Evolutionary conservation across 805 yeast species (phyloP).

Genomic region (Peterozyma toletana): DNA sequence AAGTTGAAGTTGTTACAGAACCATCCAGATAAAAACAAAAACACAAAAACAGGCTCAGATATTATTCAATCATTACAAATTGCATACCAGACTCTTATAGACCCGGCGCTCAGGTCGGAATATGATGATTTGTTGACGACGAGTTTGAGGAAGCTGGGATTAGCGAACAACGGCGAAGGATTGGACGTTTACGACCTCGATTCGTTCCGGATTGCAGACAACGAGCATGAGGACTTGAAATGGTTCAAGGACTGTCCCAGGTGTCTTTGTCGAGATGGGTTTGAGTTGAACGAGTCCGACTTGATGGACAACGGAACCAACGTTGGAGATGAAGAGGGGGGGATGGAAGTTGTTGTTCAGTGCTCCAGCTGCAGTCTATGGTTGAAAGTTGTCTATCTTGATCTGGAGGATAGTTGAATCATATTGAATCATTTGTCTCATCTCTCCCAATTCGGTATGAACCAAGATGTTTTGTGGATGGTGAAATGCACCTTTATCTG

Average conservation of each 20-base stretch:
- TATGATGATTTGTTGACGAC: constrained; percentile 45
- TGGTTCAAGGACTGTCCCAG: constrained; percentile 61
- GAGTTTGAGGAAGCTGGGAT: constrained; percentile 27
- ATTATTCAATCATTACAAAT: constrained; percentile 28
- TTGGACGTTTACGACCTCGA: constrained; percentile 61
- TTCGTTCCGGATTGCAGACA: constrained; percentile 35
- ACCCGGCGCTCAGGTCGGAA: constrained; percentile 27
- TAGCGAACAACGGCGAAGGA: constrained; percentile 51
- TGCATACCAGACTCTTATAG: constrained; percentile 57
- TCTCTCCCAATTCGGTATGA: no score
- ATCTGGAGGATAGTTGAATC: constrained; percentile 22
- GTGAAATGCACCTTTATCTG: no score
- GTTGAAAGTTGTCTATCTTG: constrained; percentile 69
- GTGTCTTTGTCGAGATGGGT: constrained; percentile 47
- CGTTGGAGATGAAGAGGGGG: constrained; percentile 40
- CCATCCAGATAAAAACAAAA: constrained; percentile 74
- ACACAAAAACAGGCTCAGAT: constrained; percentile 1
- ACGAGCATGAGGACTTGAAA: constrained; percentile 24
- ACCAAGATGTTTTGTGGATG: no score
- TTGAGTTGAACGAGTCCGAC: constrained; percentile 53
- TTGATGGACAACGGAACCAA: constrained; percentile 44
- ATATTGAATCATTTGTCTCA: no score
- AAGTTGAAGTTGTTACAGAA: constrained; percentile 44
- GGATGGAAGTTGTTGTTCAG: constrained; percentile 64
- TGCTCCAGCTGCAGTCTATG: constrained; percentile 82